Evolutionary conservation across 2,329 filamentous ascomycete genomes (phyloP), one percentile per base, ranked within the genome.

Genomic region (Cytospora paraplurivora): DNA sequence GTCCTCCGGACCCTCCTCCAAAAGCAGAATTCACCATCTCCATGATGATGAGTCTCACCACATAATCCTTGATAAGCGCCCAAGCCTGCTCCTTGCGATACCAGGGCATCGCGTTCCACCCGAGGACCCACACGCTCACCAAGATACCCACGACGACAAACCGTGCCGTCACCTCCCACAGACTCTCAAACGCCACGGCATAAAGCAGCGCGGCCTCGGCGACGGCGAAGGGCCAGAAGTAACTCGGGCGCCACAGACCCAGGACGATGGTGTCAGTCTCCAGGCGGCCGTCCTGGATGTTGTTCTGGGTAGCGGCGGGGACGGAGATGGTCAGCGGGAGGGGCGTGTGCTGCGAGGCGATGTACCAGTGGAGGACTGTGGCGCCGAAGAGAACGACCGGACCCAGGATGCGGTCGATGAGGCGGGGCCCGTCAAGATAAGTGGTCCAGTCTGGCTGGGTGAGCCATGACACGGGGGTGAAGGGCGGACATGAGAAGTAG

Each of bases 11-110:
- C n/a, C 58, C 56, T 21, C 63, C 60, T 19, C 63, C 64, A 27
- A 66, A 66, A 0, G 64, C 64, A 27, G 54, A 50, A 13, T 66
- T 56, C 15, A 63, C 47, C 64, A 66, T 61, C 57, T 66, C 64
- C 62, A 64, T 64, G n/a, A 66, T 50, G 10, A 66, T 57, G 1
- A 66, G 54, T 32, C 52, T 57, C 7, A 66, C 19, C 3, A 64
- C 57, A 51, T 66, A 64, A 17, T 66, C 64, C 62, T 66, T 66
- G 21, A 66, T 66, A 47, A 64, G 35, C 7, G 54, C 57, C 57
- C 57, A 66, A 4, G 62, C 62, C 53, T 64, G 57, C 41, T 66
- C 53, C 57, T 66, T 66, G 15, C 62, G 49, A 7, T 66, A 66
- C 54, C 54, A 66, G 1, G 64, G 64, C 54, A 66, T 56, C 1